These are phyloP conservation scores for Lupinus albus DNA, from an alignment of 306 rosid species.

Conservation along the genomic window DNA sequence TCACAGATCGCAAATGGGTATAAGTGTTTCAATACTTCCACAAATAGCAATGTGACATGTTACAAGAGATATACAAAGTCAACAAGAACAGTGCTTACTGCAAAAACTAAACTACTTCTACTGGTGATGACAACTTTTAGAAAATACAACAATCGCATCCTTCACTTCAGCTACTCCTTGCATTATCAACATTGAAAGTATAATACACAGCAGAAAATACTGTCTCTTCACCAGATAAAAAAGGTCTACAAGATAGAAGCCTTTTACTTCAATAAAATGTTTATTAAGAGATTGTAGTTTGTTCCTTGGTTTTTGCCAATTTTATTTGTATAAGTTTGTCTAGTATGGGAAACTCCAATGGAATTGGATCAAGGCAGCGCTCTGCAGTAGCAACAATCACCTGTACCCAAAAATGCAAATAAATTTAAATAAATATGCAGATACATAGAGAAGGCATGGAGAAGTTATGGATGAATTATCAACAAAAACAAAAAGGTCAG, in stretches of 20 bases:
- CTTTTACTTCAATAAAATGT: conserved; percentile 32
- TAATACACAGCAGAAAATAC: background rate
- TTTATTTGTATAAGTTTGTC: conserved; percentile 85
- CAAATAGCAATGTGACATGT: conserved; percentile 26
- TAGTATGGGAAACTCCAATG: conserved; percentile 82
- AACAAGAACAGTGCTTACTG: conserved; percentile 21
- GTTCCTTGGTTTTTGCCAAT: conserved; percentile 66
- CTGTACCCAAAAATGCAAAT: conserved; percentile 51
- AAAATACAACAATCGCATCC: conserved; percentile 15
- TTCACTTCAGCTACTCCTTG: conserved; percentile 9
- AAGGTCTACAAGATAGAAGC: conserved; percentile 5
- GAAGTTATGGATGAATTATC: conserved; percentile 11
- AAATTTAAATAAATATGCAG: conserved; percentile 1
- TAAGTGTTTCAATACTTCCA: conserved; percentile 21
- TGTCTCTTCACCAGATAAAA: background rate
- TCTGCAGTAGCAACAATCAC: conserved; percentile 87
- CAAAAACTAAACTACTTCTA: conserved; percentile 33
- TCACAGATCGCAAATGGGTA: too few species aligned
- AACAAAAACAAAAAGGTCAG: background rate
- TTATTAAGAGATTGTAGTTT: conserved; percentile 50
- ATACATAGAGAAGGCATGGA: background rate
- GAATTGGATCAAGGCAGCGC: conserved; percentile 89
- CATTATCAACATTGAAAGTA: conserved; percentile 10
- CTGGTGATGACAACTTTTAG: conserved; percentile 5
- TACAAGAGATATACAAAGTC: conserved; percentile 46